Base-by-base conservation (phyloP, 1,139 yeast species). In the Blastobotrys indianensis region DNA sequence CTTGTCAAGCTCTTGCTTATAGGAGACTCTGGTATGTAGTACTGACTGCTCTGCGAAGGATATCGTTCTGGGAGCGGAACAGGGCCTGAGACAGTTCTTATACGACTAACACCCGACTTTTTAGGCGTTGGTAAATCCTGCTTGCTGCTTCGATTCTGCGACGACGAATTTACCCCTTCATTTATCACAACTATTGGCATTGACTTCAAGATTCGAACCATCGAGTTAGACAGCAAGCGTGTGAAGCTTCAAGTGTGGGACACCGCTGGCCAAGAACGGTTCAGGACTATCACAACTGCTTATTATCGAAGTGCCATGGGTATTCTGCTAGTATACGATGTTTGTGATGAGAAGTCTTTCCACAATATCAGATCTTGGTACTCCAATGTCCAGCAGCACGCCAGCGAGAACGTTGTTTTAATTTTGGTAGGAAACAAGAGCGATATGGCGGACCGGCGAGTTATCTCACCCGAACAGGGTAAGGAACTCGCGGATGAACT, bases 301-400 rank as follows among this genome's bases (percentile, higher is more conserved):
- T 92, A 94, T 73, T 92, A 94, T 72, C 80, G 99, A 68, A 97
- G 97, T 48, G 98, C 99, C 50, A 87, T 88, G 94, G 99, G 98
- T 53, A 92, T 94, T 64, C 80, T 92, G 50, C 78, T 92, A 57
- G 95, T 92, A 42, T 92, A 92, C 68, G 99, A 92, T 67, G 97
- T 92, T 46, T 85, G 95, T 34, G 97, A 94, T 67, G 88, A 88
- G 60, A 80, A 94, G 68, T 85, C 96, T 37, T 94, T 92, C 70
- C 88, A 84, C 60, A 80, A 79, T 59, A 73, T 79, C 54, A 87
- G 87, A 64, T 85, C 86, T 58, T 92, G 98, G 98, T 85, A 78
- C 70, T 81, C 85, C 59, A 90, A 97, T 31, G 97, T 92, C 39
- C 85, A 88, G 63, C 96, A 88, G 65, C 96, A 94, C 61, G 97